A percentile compares a stretch with the other conserved stretches of the same genome.
Conservation (phyloP, 2,329 filamentous ascomycete genomes). For the Epicoccum sorghinum region DNA sequence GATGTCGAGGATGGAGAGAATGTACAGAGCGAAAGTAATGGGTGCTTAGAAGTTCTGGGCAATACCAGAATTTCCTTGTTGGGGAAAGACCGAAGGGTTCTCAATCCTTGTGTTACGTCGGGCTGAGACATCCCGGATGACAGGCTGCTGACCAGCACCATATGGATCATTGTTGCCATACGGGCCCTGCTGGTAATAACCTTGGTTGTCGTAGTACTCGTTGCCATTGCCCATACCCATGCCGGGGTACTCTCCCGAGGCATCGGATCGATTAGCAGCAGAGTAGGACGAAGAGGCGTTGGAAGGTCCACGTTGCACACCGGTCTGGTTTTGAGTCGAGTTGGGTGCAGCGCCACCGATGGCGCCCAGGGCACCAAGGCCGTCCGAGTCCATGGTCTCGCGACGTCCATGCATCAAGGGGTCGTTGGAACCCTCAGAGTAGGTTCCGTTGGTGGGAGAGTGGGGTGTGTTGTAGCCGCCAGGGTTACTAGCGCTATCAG, state of each 20-base stretch:
- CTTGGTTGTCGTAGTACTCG: constrained; percentile 61
- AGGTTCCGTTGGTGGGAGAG: constrained; percentile 69
- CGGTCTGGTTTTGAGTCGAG: constrained; percentile 65
- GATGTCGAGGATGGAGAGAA: constrained; percentile 4
- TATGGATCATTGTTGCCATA: constrained; percentile 63
- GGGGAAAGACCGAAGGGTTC: constrained; percentile 84
- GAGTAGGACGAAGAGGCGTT: constrained; percentile 98
- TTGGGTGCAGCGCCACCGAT: constrained; percentile 57
- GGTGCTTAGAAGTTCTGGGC: constrained; percentile 85
- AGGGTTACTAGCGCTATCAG: constrained; percentile 68
- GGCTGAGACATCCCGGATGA: constrained; percentile 92
- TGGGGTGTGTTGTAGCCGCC: constrained; percentile 58
- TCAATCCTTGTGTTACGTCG: constrained; percentile 94
- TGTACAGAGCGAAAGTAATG: constrained; percentile 11
- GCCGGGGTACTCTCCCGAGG: constrained; percentile 60
- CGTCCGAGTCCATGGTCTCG: constrained; percentile 72
- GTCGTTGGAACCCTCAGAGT: constrained; percentile 74
- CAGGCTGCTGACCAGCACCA: constrained; percentile 66
- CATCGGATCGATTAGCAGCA: constrained; percentile 73
- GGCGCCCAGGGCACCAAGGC: constrained; percentile 75
- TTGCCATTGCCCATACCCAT: constrained; percentile 55
- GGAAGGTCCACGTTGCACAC: constrained; percentile 86
- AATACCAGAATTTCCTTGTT: constrained; percentile 89
- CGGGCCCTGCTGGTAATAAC: constrained; percentile 62
- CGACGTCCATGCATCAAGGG: constrained; percentile 60